Evolutionary conservation across 2,329 filamentous ascomycete species (phyloP).

Genomic region (Fusarium sp.): DNA sequence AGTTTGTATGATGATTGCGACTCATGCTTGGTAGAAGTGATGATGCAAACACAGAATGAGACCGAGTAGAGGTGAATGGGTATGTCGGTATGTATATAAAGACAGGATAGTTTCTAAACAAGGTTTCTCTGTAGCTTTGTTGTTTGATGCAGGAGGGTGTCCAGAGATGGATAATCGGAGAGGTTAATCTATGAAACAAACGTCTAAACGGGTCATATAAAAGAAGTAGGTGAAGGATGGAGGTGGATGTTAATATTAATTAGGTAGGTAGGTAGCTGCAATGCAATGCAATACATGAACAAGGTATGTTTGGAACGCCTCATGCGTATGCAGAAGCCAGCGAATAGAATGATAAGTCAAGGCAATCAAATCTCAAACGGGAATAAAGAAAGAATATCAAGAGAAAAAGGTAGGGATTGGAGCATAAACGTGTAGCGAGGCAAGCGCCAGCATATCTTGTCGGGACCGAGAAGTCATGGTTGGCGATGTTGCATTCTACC

Average conservation of each 20-base stretch:
- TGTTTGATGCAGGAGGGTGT: not conserved
- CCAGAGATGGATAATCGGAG: not conserved
- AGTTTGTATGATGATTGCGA: conserved; percentile 8
- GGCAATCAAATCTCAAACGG: conserved; percentile 14
- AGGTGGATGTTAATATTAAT: not conserved
- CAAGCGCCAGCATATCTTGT: conserved; percentile 20
- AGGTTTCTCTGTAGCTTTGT: not conserved
- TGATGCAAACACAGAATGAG: conserved; percentile 21
- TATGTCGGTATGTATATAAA: not conserved
- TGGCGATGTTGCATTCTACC: not conserved
- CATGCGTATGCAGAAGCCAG: conserved; percentile 25
- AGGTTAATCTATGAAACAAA: not conserved
- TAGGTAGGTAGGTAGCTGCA: conserved; percentile 22
- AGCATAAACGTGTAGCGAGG: not conserved
- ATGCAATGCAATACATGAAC: conserved; percentile 27
- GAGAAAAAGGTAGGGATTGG: not conserved
- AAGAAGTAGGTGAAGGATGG: conserved; percentile 1
- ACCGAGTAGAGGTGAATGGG: conserved; percentile 3
- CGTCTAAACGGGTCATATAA: not conserved
- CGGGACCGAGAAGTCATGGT: conserved; percentile 6
- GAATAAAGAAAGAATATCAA: not conserved
- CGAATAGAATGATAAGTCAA: not conserved
- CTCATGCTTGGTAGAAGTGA: conserved; percentile 9
- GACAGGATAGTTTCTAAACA: not conserved
- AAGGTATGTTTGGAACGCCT: conserved; percentile 28